These are phyloP conservation scores for Candida morakotiae DNA, from an alignment of 805 yeast species.

Conservation along the genomic window DNA sequence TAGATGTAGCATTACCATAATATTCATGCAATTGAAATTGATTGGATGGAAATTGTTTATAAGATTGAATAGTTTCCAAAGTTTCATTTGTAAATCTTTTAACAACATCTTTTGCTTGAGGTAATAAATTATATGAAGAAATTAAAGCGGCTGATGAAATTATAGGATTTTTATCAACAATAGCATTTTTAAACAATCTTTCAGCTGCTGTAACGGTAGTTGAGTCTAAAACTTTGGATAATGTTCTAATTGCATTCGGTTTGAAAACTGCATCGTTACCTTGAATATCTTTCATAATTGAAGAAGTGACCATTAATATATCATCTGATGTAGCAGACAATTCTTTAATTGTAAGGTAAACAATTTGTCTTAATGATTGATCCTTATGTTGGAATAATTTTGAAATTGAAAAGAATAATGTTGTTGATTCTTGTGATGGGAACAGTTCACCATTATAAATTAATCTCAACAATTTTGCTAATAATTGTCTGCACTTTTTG, in stretches of 20 bases:
- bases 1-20: conserved; percentile 48
- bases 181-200: conserved; percentile 84
- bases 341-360: conserved; percentile 91
- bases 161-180: conserved; percentile 85
- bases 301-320: conserved; percentile 94
- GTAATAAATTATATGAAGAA: conserved; percentile 84
- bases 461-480: conserved; percentile 79
- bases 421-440: conserved; percentile 86
- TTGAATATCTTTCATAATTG: conserved; percentile 97
- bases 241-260: conserved; percentile 92
- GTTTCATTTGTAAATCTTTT: conserved; percentile 93
- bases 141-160: conserved; percentile 93
- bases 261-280: conserved; percentile 80
- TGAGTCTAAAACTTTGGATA: conserved; percentile 84
- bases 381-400: conserved; percentile 92
- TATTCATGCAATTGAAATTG: conserved; percentile 53
- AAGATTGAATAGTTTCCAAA: conserved; percentile 77
- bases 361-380: conserved; percentile 84
- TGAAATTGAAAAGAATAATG: conserved; percentile 87
- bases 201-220: conserved; percentile 91
- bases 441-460: conserved; percentile 83
- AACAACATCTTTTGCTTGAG: conserved; percentile 87
- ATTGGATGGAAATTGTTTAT: conserved; percentile 47
- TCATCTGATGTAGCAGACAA: conserved; percentile 84
- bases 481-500: conserved; percentile 74